Base-by-base conservation (phyloP, 1,284 basidiomycete species). In the Fomitopsis betulina region DNA sequence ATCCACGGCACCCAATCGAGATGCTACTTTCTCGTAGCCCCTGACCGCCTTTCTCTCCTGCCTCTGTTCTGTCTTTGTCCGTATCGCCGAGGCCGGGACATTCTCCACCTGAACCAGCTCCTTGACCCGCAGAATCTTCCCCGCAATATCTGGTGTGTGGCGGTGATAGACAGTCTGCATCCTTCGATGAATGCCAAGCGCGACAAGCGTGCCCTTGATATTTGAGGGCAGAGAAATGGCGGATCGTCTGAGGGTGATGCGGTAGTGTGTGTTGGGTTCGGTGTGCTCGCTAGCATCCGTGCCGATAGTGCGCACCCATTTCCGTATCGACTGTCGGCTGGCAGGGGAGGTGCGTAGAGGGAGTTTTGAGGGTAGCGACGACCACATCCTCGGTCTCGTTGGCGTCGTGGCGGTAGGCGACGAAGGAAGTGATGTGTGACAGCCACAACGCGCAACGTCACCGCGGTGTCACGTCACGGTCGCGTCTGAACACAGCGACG, bases 21-120 rank as follows among this genome's bases (percentile, higher is more conserved):
- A 69, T 9, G 72, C 69, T n/a, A 74, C 68, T 6, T 91, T 81
- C 51, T 77, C 75, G 63, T 89, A 93, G 6, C 90, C 90, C 53
- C 85, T 76, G 12, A 77, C 70, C 6, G 88, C 79, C 70, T 78
- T 84, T 65, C 90, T 76, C 63, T 87, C 85, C 65, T 73, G 68
- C 65, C 83, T 78, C 75, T 86, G 82, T 72, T 90, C 79, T 61
- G 79, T 75, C 70, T 86, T 85, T 9, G 83, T 86, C 73, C 79
- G 77, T 33, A 93, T 89, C 54, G 79, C 76, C 35, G 79, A 77
- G 33, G 74, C 74, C 0, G 86, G 79, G 15, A 95, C 91, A 67
- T 94, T 94, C 68, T 89, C 82, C 56, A 94, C 93, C 67, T 88
- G 84, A n/a, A 95, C 81, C 37, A 95, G 76, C 76, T 95, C 93